These are phyloP conservation scores for Pseudocercospora cruenta DNA, from an alignment of 2,329 filamentous ascomycete species.

Conservation along the genomic window DNA sequence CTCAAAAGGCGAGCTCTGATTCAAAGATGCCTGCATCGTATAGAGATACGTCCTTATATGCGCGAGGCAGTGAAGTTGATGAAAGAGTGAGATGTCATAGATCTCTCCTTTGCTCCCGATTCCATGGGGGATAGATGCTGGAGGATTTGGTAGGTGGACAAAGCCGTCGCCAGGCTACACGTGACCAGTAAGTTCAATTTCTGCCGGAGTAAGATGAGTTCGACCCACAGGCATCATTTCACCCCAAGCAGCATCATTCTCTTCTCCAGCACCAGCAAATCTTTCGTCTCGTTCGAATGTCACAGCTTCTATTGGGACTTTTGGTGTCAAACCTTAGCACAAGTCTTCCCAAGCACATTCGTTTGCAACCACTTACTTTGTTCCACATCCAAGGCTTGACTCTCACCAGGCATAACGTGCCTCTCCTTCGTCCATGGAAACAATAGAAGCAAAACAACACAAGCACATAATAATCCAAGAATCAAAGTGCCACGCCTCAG, in stretches of 20 bases:
- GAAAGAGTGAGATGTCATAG: slow-evolving; percentile 42
- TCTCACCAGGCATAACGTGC: neutral
- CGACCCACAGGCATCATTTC: slow-evolving; percentile 33
- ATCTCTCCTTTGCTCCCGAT: slow-evolving; percentile 32
- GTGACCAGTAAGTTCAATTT: too few species aligned
- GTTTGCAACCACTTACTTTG: neutral
- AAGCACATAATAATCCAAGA: slow-evolving; percentile 3
- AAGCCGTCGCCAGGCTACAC: slow-evolving; percentile 41
- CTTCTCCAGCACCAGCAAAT: slow-evolving; percentile 28
- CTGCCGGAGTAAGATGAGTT: too few species aligned
- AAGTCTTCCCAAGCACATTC: neutral
- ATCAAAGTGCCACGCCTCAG: slow-evolving; percentile 1
- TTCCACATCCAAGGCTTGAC: neutral
- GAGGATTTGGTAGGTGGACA: slow-evolving; percentile 34
- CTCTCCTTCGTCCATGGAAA: neutral
- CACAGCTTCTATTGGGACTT: neutral
- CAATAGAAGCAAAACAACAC: neutral
- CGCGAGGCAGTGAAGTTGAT: slow-evolving; percentile 41
- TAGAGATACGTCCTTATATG: slow-evolving; percentile 66
- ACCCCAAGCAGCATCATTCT: slow-evolving; percentile 37
- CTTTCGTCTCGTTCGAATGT: slow-evolving; percentile 33
- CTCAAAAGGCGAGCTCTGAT: slow-evolving; percentile 24
- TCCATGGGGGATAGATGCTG: slow-evolving; percentile 32
- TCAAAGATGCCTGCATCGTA: slow-evolving; percentile 83
- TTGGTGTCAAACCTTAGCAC: neutral